These are phyloP conservation scores for Carnegiea gigantea DNA, from an alignment of 179 eudicot genomes.

Conservation along the genomic window DNA sequence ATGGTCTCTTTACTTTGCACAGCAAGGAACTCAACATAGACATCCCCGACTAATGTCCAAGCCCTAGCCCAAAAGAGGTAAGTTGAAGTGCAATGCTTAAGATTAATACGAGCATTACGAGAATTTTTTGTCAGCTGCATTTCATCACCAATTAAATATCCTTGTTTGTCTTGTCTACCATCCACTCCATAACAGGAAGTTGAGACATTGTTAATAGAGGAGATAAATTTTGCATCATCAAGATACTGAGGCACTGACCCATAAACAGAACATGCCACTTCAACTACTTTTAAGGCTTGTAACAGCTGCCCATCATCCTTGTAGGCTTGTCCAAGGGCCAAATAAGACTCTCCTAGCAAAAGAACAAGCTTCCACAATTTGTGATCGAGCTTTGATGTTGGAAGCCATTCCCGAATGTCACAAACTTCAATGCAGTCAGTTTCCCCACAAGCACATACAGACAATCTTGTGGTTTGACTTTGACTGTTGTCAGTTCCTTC, in stretches of 20 bases:
- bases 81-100: constrained; percentile 46
- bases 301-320: constrained; percentile 65
- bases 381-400: constrained; percentile 74
- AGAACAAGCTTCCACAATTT: constrained; percentile 93
- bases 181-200: constrained; percentile 25
- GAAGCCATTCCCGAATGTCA: constrained; percentile 92
- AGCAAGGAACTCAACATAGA: constrained; percentile 66
- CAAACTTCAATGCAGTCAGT: constrained; percentile 90
- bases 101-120: constrained; percentile 30
- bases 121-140: constrained; percentile 18
- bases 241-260: constrained; percentile 95
- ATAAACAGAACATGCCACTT: constrained; percentile 82
- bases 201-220: constrained; percentile 62
- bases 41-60: constrained; percentile 91
- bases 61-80: constrained; percentile 92
- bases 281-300: constrained; percentile 81
- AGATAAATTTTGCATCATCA: constrained; percentile 68
- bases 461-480: constrained; percentile 36
- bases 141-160: constrained; percentile 25
- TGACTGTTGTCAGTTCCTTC: constrained; percentile 28
- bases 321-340: constrained; percentile 85
- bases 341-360: constrained; percentile 91
- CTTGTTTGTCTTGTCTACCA: constrained; percentile 31
- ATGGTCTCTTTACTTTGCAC: constrained; percentile 43
- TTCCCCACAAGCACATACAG: constrained; percentile 94